Evolutionary conservation across 2,329 filamentous ascomycete species (phyloP).

Genomic region (Trichoderma oligosporum): DNA sequence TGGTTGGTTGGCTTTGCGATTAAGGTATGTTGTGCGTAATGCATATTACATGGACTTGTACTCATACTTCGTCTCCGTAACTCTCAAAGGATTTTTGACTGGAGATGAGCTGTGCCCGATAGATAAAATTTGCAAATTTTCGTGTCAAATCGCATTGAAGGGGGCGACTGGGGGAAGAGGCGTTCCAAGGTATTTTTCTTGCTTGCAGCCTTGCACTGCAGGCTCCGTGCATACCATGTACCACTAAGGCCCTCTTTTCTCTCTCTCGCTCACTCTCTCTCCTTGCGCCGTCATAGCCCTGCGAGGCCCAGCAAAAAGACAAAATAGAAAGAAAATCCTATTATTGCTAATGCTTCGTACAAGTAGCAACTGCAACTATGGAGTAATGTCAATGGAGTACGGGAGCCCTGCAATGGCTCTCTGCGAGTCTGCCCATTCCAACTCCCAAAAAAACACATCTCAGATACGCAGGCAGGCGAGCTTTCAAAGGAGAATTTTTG

Average conservation of each 20-base stretch:
- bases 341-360: too few species aligned
- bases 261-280: background rate
- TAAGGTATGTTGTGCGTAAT: slow-evolving; percentile 1
- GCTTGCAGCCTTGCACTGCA: slow-evolving; percentile 18
- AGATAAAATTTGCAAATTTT: slow-evolving; percentile 16
- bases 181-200: slow-evolving; percentile 18
- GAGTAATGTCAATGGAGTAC: background rate
- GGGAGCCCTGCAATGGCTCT: background rate
- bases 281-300: background rate
- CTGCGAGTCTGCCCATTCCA: slow-evolving; percentile 8
- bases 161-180: slow-evolving; percentile 11
- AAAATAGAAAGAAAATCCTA: background rate
- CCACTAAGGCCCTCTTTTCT: background rate
- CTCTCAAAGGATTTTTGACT: background rate
- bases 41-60: background rate
- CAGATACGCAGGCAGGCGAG: background rate
- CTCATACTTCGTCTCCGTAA: slow-evolving; percentile 3
- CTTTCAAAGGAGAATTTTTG: slow-evolving; percentile 16
- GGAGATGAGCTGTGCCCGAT: background rate
- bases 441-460: slow-evolving; percentile 4
- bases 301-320: background rate
- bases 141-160: slow-evolving; percentile 14
- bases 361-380: too few species aligned
- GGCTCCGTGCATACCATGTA: slow-evolving; percentile 9
- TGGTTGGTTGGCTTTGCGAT: background rate